Percentiles rank a stretch among this genome's conserved stretches.
Evolutionary conservation across 345 rosid genomes (phyloP).

Genomic region (Rhodamnia argentea): DNA sequence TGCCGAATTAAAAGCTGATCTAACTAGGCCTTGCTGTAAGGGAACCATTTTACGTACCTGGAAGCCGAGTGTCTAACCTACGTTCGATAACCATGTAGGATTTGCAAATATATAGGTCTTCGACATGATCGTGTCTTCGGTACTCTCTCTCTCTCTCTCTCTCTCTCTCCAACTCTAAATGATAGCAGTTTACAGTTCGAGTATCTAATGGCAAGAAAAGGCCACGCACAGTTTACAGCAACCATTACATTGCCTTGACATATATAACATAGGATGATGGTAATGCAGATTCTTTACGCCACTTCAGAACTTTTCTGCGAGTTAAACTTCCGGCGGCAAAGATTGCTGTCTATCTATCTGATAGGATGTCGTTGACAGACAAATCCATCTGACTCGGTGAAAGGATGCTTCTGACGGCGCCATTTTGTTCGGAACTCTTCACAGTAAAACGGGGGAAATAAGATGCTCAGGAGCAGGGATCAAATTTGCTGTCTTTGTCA

Average conservation of each 20-base stretch:
- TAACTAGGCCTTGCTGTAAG: background rate
- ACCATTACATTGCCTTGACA: background rate
- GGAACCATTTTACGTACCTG: background rate
- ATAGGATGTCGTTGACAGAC: background rate
- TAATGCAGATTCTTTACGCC: background rate
- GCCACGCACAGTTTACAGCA: background rate
- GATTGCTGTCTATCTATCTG: background rate
- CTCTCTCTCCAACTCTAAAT: background rate
- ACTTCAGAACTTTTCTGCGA: background rate
- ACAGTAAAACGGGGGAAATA: background rate
- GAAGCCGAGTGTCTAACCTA: background rate
- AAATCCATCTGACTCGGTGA: background rate
- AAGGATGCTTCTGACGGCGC: background rate
- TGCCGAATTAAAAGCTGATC: background rate
- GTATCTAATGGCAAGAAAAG: background rate
- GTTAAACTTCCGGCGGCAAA: background rate
- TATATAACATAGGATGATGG: background rate
- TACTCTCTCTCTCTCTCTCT: background rate
- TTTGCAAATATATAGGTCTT: background rate
- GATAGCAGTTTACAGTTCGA: background rate
- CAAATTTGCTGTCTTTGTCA: background rate
- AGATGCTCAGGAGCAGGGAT: background rate
- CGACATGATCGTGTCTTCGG: background rate
- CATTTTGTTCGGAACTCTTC: background rate
- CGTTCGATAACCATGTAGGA: background rate